Evolutionary conservation across 129 eudicot species (phyloP).

Genomic region (Saussurea involucrata): DNA sequence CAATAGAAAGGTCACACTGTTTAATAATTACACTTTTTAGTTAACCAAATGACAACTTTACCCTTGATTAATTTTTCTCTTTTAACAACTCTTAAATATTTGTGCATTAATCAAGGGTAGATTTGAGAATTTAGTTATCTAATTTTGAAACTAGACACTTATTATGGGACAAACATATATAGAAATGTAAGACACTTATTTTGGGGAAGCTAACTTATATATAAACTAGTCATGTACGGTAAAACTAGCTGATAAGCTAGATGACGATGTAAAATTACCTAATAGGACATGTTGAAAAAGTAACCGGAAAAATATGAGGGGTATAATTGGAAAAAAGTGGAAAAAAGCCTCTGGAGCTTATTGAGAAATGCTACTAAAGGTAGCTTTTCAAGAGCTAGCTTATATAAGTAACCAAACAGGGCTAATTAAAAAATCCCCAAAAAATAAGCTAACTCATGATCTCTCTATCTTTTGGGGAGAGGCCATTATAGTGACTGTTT

Average conservation of each 20-base stretch:
- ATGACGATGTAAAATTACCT: not conserved
- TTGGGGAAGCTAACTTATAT: too few relatives aligned
- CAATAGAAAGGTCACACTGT: not conserved
- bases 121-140: not conserved
- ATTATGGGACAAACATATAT: not conserved
- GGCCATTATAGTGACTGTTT: not conserved
- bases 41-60: not conserved
- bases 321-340: not conserved
- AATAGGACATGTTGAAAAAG: not conserved
- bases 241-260: not conserved
- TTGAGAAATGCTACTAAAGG: not conserved
- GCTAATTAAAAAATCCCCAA: not conserved
- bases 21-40: not conserved
- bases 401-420: not conserved
- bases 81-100: too few relatives aligned
- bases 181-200: not conserved
- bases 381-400: not conserved
- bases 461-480: not conserved
- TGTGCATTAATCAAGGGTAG: not conserved
- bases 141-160: not conserved
- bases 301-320: not conserved
- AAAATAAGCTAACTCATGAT: not conserved
- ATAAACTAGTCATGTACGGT: too few relatives aligned
- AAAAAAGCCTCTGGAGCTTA: not conserved
- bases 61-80: not conserved